Percentiles rank a stretch among this genome's conserved stretches.
These are phyloP conservation scores for Neofusicoccum parvum DNA, from an alignment of 2,329 filamentous ascomycete genomes.

Conservation along the genomic window DNA sequence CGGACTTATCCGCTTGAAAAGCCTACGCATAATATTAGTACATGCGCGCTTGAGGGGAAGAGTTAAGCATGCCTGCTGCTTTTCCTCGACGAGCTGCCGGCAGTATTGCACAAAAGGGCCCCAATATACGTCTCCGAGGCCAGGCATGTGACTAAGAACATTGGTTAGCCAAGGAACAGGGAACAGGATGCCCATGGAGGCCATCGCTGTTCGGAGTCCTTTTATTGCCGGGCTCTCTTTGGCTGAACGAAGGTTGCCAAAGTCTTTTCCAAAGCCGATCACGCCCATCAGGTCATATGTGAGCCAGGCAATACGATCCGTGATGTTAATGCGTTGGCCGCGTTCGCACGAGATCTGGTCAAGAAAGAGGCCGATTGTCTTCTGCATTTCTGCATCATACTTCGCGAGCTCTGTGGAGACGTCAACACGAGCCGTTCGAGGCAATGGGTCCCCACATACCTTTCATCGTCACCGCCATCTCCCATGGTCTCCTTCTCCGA, in stretches of 20 bases:
- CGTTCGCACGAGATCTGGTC: neutral
- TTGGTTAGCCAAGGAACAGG: conserved; percentile 11
- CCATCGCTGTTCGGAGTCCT: neutral
- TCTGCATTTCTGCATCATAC: neutral
- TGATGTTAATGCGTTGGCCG: conserved; percentile 6
- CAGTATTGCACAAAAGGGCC: neutral
- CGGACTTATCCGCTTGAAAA: neutral
- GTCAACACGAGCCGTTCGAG: too few species aligned
- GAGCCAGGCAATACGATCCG: conserved; percentile 37
- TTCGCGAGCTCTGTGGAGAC: neutral
- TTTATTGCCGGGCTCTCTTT: neutral
- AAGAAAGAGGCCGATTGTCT: neutral
- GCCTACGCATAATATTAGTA: neutral
- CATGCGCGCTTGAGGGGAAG: neutral
- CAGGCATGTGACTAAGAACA: neutral
- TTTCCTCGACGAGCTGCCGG: neutral
- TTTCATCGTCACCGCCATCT: neutral
- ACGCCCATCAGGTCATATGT: conserved; percentile 57
- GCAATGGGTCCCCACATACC: neutral
- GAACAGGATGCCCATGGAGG: neutral
- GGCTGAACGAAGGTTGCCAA: conserved; percentile 28
- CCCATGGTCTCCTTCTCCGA: neutral
- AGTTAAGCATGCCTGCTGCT: neutral
- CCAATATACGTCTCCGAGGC: neutral
- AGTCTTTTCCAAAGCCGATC: conserved; percentile 48